Percentiles rank a stretch among this genome's conserved stretches.
Evolutionary conservation across 2,329 filamentous ascomycete species (phyloP).

Genomic region (Fusarium virguliforme): DNA sequence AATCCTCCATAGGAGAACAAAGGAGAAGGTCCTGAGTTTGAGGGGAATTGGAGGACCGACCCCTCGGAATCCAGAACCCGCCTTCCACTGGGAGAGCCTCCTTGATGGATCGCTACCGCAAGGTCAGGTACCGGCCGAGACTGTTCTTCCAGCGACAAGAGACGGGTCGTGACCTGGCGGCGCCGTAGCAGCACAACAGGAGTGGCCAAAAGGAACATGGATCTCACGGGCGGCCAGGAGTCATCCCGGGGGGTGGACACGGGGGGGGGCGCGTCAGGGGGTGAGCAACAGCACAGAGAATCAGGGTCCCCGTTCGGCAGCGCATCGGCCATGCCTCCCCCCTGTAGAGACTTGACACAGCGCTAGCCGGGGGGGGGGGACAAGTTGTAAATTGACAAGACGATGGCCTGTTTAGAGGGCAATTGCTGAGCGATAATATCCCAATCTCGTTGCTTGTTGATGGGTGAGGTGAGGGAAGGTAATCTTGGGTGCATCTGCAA

Average conservation of each 20-base stretch:
- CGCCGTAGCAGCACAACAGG: conserved; percentile 39
- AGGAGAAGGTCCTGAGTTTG: conserved; percentile 47
- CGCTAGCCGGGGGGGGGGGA: conserved; percentile 43
- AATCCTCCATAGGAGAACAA: conserved; percentile 32
- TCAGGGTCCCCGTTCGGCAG: conserved; percentile 43
- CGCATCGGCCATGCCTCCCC: conserved; percentile 33
- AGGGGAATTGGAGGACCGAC: conserved; percentile 50
- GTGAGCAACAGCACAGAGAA: conserved; percentile 33
- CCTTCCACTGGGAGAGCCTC: conserved; percentile 22
- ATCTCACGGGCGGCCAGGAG: conserved; percentile 30
- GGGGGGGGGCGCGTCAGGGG: conserved; percentile 35
- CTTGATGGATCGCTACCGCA: conserved; percentile 36
- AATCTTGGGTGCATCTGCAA: conserved; percentile 22
- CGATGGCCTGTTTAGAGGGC: conserved; percentile 15
- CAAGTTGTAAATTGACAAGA: conserved; percentile 28
- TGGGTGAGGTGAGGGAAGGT: conserved; percentile 28
- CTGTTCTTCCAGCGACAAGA: conserved; percentile 12
- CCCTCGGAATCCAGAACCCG: conserved; percentile 42
- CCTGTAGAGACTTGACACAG: conserved; percentile 47
- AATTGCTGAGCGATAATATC: neutral
- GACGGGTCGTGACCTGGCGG: conserved; percentile 31
- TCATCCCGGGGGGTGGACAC: conserved; percentile 27
- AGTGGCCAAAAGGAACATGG: conserved; percentile 34
- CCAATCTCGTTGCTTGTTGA: conserved; percentile 5
- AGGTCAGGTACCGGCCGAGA: conserved; percentile 33